phyloP scores from a whole-genome alignment of 2,329 filamentous ascomycete genomes.

The Rhinocladiella mackenziei region DNA sequence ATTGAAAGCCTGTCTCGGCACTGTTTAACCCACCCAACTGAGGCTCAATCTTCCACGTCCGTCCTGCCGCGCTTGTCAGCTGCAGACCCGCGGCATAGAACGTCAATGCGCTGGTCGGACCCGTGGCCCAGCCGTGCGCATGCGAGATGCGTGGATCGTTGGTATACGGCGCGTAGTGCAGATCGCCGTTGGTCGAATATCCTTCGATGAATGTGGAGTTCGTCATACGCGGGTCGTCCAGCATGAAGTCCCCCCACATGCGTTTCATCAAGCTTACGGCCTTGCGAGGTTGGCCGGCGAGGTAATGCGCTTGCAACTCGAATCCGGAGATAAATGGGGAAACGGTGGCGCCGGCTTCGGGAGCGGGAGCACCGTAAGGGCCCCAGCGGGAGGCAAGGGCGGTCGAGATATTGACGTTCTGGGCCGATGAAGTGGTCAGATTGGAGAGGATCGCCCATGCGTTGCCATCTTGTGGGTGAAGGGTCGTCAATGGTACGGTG shows the following conservation, averaged over 20 bases:
- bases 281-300: constrained; percentile 36
- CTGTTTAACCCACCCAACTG: constrained; percentile 36
- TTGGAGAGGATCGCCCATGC: constrained; percentile 39
- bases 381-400: constrained; percentile 43
- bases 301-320: constrained; percentile 43
- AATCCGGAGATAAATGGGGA: constrained; percentile 44
- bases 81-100: constrained; percentile 43
- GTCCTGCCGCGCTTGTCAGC: constrained; percentile 36
- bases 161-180: constrained; percentile 38
- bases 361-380: constrained; percentile 40
- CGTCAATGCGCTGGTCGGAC: constrained; percentile 44
- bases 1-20: constrained; percentile 39
- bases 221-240: constrained; percentile 51
- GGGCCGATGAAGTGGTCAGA: constrained; percentile 30
- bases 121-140: constrained; percentile 51
- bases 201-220: constrained; percentile 46
- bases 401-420: constrained; percentile 34
- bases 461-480: constrained; percentile 38
- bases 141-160: constrained; percentile 49
- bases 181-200: constrained; percentile 31
- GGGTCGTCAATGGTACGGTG: constrained; percentile 25
- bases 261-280: constrained; percentile 45
- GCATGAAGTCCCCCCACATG: constrained; percentile 53
- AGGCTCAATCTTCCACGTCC: constrained; percentile 38
- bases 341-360: constrained; percentile 40